Conservation (phyloP, 306 rosid genomes). For the Aeschynomene evenia region DNA sequence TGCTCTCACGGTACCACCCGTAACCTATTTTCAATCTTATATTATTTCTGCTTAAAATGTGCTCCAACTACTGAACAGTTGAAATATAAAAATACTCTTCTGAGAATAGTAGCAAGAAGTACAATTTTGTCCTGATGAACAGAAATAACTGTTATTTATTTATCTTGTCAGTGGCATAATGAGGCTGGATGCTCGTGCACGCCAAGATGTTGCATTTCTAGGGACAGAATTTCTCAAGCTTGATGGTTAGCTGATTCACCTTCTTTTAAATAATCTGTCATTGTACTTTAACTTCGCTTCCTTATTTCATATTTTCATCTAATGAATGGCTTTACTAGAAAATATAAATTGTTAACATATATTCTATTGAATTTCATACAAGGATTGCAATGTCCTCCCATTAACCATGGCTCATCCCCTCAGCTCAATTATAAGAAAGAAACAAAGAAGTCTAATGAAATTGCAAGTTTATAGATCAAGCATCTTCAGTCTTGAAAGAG, state of each 20-base stretch:
- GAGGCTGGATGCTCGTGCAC: constrained; percentile 87
- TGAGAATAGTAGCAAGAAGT: constrained; percentile 3
- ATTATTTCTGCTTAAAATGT: constrained; percentile 21
- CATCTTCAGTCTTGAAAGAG: constrained; percentile 4
- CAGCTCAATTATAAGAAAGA: constrained; percentile 9
- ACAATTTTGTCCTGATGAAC: not conserved
- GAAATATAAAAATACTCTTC: constrained; percentile 1
- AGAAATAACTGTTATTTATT: constrained; percentile 30
- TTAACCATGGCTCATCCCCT: not conserved
- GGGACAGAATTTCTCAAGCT: constrained; percentile 87
- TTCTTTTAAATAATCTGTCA: constrained; percentile 7
- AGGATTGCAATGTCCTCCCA: not conserved
- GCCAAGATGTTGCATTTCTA: constrained; percentile 85
- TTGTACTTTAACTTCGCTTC: constrained; percentile 21
- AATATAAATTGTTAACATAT: constrained; percentile 12
- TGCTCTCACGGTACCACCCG: constrained; percentile 77
- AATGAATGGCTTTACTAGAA: constrained; percentile 16
- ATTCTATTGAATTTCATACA: not conserved
- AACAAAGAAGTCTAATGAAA: not conserved
- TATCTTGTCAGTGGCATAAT: constrained; percentile 71
- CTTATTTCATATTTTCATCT: constrained; percentile 26
- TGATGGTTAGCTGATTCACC: constrained; percentile 57
- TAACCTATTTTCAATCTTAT: constrained; percentile 20
- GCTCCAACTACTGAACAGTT: no score
- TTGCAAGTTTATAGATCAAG: constrained; percentile 6